A percentile compares a stretch with the other conserved stretches of the same genome.
Conservation (phyloP, 2,329 filamentous ascomycete species). For the Nigrospora osmanthi region DNA sequence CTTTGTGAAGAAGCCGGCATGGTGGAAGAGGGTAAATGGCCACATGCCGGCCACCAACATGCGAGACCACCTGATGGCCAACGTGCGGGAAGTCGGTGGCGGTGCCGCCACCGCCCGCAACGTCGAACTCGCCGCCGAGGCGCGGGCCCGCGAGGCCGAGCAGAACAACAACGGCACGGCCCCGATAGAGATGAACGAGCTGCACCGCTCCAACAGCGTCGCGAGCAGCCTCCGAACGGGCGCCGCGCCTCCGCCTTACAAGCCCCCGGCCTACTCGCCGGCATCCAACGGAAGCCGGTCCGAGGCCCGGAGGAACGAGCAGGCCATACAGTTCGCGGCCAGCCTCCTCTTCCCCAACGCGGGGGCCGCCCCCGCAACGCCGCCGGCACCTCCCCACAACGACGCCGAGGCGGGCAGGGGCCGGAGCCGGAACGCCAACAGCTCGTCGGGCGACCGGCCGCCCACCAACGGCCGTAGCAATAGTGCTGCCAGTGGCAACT, state of each 20-base stretch:
- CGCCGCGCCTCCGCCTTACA: conserved; percentile 17
- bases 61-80: conserved; percentile 44
- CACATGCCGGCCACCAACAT: conserved; percentile 31
- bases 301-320: conserved; percentile 35
- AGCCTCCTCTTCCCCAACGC: conserved; percentile 40
- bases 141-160: conserved; percentile 20
- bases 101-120: conserved; percentile 33
- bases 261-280: neutral
- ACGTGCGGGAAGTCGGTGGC: conserved; percentile 47
- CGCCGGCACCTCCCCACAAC: conserved; percentile 29
- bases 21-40: conserved; percentile 53
- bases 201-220: conserved; percentile 20
- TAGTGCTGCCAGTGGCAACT: conserved; percentile 38
- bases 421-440: conserved; percentile 12
- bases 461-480: conserved; percentile 30
- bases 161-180: conserved; percentile 15
- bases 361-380: conserved; percentile 22
- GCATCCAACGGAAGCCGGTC: conserved; percentile 31
- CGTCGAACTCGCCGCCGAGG: conserved; percentile 27
- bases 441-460: neutral
- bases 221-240: conserved; percentile 13
- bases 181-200: conserved; percentile 32
- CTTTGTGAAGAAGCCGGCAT: conserved; percentile 51
- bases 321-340: conserved; percentile 33
- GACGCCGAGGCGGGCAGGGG: conserved; percentile 11